Evolutionary conservation across 495 filamentous ascomycete species (phyloP).

Genomic region (Astrocystis sublimbata): DNA sequence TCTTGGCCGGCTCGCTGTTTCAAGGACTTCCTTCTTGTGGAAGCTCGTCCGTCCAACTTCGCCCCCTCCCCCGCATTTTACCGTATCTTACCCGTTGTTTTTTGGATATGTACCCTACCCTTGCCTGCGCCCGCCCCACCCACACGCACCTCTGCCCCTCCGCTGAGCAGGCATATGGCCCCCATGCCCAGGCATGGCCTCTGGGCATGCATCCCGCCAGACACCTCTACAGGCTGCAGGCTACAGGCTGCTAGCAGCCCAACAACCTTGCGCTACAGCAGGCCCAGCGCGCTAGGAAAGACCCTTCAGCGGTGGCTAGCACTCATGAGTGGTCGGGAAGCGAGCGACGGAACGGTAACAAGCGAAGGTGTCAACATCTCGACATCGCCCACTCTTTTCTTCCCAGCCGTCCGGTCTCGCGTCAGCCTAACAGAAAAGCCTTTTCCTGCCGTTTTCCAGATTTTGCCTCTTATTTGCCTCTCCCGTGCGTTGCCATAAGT

Average conservation of each 20-base stretch:
- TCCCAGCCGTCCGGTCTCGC: slow-evolving; percentile 14
- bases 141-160: no score
- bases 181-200: no score
- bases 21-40: slow-evolving; percentile 5
- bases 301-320: no score
- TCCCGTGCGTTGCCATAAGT: neutral
- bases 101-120: neutral
- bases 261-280: no score
- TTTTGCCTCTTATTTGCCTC: neutral
- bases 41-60: neutral
- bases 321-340: no score
- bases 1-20: neutral
- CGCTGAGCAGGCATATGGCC: no score
- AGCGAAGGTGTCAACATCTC: neutral
- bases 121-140: neutral
- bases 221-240: neutral
- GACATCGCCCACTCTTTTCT: slow-evolving; percentile 4
- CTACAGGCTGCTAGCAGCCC: no score
- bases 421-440: slow-evolving; percentile 18
- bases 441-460: slow-evolving; percentile 7
- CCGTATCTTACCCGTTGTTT: neutral
- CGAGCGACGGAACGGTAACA: no score
- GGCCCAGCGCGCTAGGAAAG: neutral
- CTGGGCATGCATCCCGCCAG: neutral
- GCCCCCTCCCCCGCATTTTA: slow-evolving; percentile 14